Percentiles rank a stretch among this genome's conserved stretches.
These are phyloP conservation scores for Dipteronia dyeriana DNA, from an alignment of 345 rosid species.

Conservation along the genomic window DNA sequence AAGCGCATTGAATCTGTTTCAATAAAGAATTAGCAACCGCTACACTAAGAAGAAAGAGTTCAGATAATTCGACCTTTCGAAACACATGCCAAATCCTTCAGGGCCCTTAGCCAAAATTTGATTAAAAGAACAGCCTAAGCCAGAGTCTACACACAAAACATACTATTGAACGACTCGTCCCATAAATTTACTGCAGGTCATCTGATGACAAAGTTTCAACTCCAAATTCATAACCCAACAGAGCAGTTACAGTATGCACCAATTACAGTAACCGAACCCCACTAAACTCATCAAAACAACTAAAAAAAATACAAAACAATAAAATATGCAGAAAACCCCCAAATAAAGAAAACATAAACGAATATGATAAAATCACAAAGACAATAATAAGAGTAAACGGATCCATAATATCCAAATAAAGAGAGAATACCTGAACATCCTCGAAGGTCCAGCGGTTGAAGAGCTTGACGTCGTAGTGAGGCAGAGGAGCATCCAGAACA, in stretches of 20 bases:
- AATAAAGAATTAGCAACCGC: no score
- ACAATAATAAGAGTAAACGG: not conserved
- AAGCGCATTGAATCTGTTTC: no score
- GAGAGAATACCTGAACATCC: slow-evolving; percentile 53
- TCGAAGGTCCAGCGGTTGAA: slow-evolving; percentile 89
- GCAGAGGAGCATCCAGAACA: slow-evolving; percentile 16
- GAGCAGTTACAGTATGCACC: not conserved
- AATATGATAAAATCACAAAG: not conserved
- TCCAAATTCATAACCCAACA: not conserved
- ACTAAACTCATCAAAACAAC: no score
- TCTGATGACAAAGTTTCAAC: no score
- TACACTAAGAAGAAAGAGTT: no score
- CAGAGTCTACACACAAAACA: not conserved
- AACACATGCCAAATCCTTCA: not conserved
- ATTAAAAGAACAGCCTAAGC: no score
- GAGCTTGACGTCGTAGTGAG: slow-evolving; percentile 62
- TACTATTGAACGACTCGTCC: not conserved
- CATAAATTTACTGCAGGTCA: not conserved
- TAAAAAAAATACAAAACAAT: no score
- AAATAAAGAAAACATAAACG: not conserved
- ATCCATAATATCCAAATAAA: not conserved
- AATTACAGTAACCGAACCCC: no score
- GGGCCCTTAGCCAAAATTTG: no score
- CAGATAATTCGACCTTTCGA: no score
- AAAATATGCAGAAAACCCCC: no score